Conservation (phyloP, 805 yeast genomes). For the Blastobotrys chiropterorum region DNA sequence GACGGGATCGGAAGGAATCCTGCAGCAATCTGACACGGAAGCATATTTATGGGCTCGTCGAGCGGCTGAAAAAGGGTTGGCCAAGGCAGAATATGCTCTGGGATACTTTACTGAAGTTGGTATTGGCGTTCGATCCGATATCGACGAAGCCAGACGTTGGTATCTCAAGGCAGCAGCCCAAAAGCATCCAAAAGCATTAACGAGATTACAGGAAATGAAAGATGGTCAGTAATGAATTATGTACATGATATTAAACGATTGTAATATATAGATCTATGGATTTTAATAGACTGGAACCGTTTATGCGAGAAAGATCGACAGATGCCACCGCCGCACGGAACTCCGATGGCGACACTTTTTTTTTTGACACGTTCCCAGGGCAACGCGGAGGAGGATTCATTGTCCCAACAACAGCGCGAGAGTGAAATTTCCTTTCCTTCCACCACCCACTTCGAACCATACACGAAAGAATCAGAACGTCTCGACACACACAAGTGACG, state of each 20-base stretch:
- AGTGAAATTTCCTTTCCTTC: not conserved
- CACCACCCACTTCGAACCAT: not conserved
- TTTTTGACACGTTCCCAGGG: not conserved
- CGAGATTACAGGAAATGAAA: slow-evolving; percentile 28
- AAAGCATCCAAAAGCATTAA: slow-evolving; percentile 53
- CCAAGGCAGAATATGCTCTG: slow-evolving; percentile 65
- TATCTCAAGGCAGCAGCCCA: slow-evolving; percentile 57
- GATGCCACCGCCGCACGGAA: not conserved
- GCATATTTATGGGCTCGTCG: slow-evolving; percentile 73
- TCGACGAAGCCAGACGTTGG: slow-evolving; percentile 46
- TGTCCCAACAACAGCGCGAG: not conserved
- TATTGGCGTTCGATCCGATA: slow-evolving; percentile 51
- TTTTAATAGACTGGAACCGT: no score
- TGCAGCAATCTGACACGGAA: slow-evolving; percentile 56
- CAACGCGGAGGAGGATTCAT: not conserved
- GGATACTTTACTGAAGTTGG: slow-evolving; percentile 68
- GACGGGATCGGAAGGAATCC: slow-evolving; percentile 58
- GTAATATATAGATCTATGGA: no score
- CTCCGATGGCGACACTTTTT: not conserved
- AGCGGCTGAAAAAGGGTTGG: slow-evolving; percentile 59
- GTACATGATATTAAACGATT: not conserved
- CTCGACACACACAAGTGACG: not conserved
- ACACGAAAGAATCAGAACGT: not conserved
- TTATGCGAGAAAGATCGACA: not conserved
- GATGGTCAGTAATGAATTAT: not conserved